phyloP scores from a whole-genome alignment of 192 early-diverging fungal genomes.

The Entomortierella lignicola region DNA sequence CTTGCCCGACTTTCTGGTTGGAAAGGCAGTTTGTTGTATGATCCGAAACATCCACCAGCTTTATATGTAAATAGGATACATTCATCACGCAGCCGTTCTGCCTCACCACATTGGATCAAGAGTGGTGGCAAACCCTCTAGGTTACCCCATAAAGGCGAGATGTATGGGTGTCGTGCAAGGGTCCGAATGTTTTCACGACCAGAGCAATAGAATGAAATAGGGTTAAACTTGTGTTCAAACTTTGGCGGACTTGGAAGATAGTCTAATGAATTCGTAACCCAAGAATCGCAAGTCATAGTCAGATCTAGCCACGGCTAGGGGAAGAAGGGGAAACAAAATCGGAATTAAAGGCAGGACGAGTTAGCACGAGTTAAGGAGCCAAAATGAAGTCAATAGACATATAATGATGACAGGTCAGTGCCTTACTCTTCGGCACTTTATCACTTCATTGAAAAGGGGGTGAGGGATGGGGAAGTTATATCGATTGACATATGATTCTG shows the following conservation, averaged over 20 bases:
- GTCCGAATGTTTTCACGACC: constrained; percentile 31
- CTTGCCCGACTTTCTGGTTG: neutral
- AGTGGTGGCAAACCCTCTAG: constrained; percentile 61
- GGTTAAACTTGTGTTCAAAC: constrained; percentile 52
- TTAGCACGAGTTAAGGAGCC: neutral
- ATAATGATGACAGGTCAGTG: too few relatives aligned
- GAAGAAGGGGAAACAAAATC: too few relatives aligned
- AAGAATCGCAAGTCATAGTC: constrained; percentile 63
- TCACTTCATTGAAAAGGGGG: neutral
- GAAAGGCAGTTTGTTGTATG: constrained; percentile 14
- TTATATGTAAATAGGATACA: constrained; percentile 54
- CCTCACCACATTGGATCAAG: constrained; percentile 65
- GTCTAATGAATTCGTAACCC: constrained; percentile 54
- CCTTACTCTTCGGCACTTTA: too few relatives aligned
- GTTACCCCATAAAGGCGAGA: constrained; percentile 63
- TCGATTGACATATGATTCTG: neutral
- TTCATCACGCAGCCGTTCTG: constrained; percentile 60
- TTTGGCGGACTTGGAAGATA: constrained; percentile 50
- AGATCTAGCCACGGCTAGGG: constrained; percentile 70
- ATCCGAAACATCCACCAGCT: constrained; percentile 28
- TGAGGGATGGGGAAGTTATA: too few relatives aligned
- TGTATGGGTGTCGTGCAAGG: constrained; percentile 61
- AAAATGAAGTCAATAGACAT: constrained; percentile 9
- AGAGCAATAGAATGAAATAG: constrained; percentile 58
- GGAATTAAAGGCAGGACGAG: too few relatives aligned